These are phyloP conservation scores for Oenanthe sinensis DNA, from an alignment of 129 eudicot genomes.

Conservation along the genomic window DNA sequence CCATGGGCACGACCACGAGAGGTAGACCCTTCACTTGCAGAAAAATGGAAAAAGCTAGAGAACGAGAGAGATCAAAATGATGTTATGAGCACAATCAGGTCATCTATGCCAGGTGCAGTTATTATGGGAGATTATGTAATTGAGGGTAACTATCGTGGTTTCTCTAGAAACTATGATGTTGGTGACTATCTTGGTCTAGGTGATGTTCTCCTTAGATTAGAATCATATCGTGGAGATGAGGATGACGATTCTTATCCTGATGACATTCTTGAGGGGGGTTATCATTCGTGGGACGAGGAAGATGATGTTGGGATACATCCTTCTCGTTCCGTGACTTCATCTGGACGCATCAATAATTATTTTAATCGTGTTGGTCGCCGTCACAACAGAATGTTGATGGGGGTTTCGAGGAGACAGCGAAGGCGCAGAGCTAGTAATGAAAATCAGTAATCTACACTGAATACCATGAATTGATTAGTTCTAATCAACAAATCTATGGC, in stretches of 20 bases:
- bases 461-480: no score
- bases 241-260: conserved; percentile 12
- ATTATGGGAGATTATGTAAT: conserved; percentile 56
- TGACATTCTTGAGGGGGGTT: conserved; percentile 20
- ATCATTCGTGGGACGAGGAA: conserved; percentile 27
- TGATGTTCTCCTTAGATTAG: conserved; percentile 22
- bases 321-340: conserved; percentile 5
- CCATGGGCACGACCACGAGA: conserved; percentile 52
- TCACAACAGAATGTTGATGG: conserved; percentile 23
- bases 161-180: conserved; percentile 19
- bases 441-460: conserved; percentile 6
- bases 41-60: conserved; percentile 65
- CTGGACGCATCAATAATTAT: conserved; percentile 7
- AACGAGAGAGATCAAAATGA: conserved; percentile 41
- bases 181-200: conserved; percentile 30
- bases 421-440: conserved; percentile 25
- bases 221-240: conserved; percentile 19
- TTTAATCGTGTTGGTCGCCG: conserved; percentile 21
- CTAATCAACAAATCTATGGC: background rate
- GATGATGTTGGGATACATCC: conserved; percentile 2
- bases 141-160: conserved; percentile 28
- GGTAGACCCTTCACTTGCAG: conserved; percentile 54
- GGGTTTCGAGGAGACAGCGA: conserved; percentile 31
- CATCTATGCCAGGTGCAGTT: conserved; percentile 51
- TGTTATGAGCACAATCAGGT: conserved; percentile 54